Evolutionary conservation across 306 rosid species (phyloP).

Genomic region (Citrullus colocynthis): DNA sequence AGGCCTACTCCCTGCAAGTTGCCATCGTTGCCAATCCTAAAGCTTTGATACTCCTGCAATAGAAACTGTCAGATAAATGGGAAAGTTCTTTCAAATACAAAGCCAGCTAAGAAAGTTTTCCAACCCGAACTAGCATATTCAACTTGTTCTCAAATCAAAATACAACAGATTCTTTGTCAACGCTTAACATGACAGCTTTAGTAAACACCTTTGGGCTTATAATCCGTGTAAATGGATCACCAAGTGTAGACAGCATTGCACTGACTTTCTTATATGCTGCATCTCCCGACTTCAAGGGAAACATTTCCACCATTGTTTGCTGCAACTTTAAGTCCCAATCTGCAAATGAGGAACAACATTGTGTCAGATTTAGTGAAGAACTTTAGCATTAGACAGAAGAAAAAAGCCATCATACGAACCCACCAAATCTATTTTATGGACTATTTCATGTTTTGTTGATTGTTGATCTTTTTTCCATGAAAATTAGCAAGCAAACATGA

Average conservation of each 20-base stretch:
- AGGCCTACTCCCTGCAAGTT: constrained; percentile 91
- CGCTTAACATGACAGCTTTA: background rate
- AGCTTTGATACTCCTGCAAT: constrained; percentile 82
- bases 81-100: background rate
- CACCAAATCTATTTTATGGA: background rate
- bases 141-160: background rate
- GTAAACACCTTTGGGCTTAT: constrained; percentile 76
- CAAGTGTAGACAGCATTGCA: constrained; percentile 96
- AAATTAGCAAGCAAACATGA: background rate
- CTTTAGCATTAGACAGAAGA: background rate
- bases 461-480: background rate
- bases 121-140: background rate
- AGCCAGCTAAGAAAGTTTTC: background rate
- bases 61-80: constrained; percentile 10
- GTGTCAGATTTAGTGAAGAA: background rate
- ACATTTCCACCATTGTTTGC: constrained; percentile 98
- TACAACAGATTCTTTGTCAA: background rate
- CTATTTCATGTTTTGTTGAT: background rate
- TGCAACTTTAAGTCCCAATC: constrained; percentile 94
- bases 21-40: constrained; percentile 82
- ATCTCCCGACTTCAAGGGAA: constrained; percentile 78
- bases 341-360: constrained; percentile 13
- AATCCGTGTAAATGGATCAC: constrained; percentile 91
- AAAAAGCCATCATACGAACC: background rate
- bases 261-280: constrained; percentile 84